Base-by-base conservation (phyloP, 495 filamentous ascomycete species). In the Symbiotaphrina buchneri region DNA sequence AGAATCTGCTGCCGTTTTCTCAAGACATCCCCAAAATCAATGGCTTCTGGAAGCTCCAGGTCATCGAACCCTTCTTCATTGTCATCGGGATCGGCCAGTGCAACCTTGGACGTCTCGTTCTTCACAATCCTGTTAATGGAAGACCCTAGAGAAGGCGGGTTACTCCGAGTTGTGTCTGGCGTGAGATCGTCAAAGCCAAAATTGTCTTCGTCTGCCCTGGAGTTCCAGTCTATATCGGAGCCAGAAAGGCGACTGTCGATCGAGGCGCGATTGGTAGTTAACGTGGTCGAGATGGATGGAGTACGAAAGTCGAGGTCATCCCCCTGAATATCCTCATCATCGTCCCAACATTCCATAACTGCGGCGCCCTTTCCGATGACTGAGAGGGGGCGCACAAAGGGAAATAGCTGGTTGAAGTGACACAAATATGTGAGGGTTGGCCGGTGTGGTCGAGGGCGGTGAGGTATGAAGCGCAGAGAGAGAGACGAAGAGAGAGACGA, bases 301-400 rank as follows among this genome's bases (percentile, higher is more conserved):
- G 67, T 57, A 41, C 70, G 63, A 45, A 82, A 56, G 36, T 70
- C 65, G 31, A 77, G 53, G 39, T 74, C 68, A 35, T 78, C 76
- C 32, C 74, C 71, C 47, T 84, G 68, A 33, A 87, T 50, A 41
- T 91, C 65, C 40, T 69, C 72, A 45, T 84, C 79, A 41, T 90
- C 75, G 51, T 85, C 82, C 83, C 84, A 92, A 47, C 68, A 79
- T 47, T 94, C 84, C 21, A 82, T 59, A 13, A 56, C 52, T 15
- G 27, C 33, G 5, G 27, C 26, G 13, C 13, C 11, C 18, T 19
- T 23, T 22, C 30, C 25, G 10, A 19, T 14, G 20, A 19, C 18
- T 22, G 30, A 32, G 18, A 32, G 20, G n/a, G 13, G 20, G 6
- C 10, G 19, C 18, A 15, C 18, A 14, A 19, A 14, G 30, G 19